A percentile compares a stretch with the other conserved stretches of the same genome.
Evolutionary conservation across 2,329 filamentous ascomycete species (phyloP).

Genomic region (Karstenula rhodostoma): DNA sequence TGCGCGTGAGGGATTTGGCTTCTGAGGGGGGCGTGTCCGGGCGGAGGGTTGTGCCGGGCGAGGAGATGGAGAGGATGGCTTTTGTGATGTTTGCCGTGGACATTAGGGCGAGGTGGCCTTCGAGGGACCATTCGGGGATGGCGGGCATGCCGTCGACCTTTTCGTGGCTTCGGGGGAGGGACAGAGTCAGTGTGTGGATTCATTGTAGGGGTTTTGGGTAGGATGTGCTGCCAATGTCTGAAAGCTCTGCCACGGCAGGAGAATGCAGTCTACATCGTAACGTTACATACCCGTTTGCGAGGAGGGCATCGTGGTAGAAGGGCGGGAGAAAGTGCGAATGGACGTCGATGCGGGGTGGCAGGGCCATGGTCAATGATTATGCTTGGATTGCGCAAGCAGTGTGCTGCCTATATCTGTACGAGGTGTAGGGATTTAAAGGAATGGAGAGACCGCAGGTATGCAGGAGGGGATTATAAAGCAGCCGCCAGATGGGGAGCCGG

Average conservation of each 20-base stretch:
- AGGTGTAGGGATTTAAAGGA: neutral
- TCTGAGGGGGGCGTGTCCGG: constrained; percentile 44
- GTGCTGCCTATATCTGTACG: neutral
- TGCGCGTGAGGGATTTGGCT: constrained; percentile 49
- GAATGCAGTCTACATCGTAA: too few species aligned
- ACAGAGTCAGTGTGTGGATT: too few species aligned
- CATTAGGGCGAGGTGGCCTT: constrained; percentile 62
- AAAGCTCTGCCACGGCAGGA: too few species aligned
- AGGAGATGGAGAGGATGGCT: constrained; percentile 63
- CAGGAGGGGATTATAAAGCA: neutral
- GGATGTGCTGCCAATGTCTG: too few species aligned
- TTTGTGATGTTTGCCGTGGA: constrained; percentile 57
- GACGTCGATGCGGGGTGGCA: constrained; percentile 54
- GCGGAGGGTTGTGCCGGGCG: constrained; percentile 61
- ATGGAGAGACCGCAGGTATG: neutral
- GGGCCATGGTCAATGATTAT: constrained; percentile 25
- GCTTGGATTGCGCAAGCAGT: neutral
- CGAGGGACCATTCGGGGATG: constrained; percentile 56
- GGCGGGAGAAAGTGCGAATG: constrained; percentile 59
- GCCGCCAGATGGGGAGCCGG: constrained; percentile 6
- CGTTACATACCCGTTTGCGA: constrained; percentile 42
- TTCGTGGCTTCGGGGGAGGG: constrained; percentile 30
- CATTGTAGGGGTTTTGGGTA: too few species aligned
- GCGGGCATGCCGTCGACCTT: constrained; percentile 61
- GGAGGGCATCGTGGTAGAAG: constrained; percentile 52